These are phyloP conservation scores for Diaporthe ilicicola DNA, from an alignment of 2,329 filamentous ascomycete genomes.

Conservation along the genomic window DNA sequence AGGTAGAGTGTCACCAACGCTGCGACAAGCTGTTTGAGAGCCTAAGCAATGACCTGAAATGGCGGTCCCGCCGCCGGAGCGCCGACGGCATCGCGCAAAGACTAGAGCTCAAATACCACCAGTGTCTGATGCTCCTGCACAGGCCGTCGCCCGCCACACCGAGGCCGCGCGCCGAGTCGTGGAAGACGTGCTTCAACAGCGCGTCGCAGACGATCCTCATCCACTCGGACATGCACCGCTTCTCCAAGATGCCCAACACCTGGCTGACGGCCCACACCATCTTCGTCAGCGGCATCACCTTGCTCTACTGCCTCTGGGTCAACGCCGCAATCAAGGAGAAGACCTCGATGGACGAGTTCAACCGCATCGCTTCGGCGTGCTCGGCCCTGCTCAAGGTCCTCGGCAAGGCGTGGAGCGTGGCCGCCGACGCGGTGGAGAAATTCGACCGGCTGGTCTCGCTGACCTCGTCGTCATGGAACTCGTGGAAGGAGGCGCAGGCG, in stretches of 20 bases:
- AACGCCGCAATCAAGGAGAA: conserved; percentile 3
- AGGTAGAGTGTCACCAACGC: conserved; percentile 33
- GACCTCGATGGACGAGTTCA: conserved; percentile 5
- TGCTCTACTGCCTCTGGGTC: conserved; percentile 41
- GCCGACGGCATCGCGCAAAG: conserved; percentile 35
- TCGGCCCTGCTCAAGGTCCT: conserved; percentile 36
- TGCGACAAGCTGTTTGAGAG: conserved; percentile 33
- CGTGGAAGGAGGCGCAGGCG: conserved; percentile 25
- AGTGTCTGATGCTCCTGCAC: conserved; percentile 43
- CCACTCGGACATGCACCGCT: conserved; percentile 40
- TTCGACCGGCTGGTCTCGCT: conserved; percentile 35
- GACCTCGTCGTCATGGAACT: conserved; percentile 23
- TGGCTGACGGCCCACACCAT: conserved; percentile 43
- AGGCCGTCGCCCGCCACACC: conserved; percentile 42
- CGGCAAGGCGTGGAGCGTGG: conserved; percentile 41
- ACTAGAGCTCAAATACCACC: conserved; percentile 44
- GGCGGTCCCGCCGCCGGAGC: conserved; percentile 25
- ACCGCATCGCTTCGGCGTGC: conserved; percentile 35
- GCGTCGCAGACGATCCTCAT: conserved; percentile 42
- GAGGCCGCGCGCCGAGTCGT: conserved; percentile 36
- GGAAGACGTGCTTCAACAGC: conserved; percentile 40
- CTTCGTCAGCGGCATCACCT: conserved; percentile 43
- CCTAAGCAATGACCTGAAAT: not conserved
- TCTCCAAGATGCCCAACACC: conserved; percentile 41
- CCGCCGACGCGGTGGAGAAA: conserved; percentile 48